These are phyloP conservation scores for Cordia subcordata DNA, from an alignment of 257 asterid genomes.

Conservation along the genomic window DNA sequence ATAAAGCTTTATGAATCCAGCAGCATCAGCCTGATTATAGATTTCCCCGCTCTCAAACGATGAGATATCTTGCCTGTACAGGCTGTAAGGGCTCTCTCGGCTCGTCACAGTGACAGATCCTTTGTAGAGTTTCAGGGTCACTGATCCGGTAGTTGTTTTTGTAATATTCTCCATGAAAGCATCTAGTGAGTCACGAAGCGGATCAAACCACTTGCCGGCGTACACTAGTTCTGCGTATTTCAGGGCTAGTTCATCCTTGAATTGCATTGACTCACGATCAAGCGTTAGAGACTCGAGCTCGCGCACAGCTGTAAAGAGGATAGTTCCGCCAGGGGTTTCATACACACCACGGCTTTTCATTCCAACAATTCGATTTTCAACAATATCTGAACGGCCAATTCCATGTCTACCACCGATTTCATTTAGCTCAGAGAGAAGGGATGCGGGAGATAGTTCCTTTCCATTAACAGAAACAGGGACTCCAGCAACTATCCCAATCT, in stretches of 20 bases:
- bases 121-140: conserved; percentile 79
- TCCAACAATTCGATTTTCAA: conserved; percentile 85
- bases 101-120: conserved; percentile 67
- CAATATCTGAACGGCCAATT: conserved; percentile 89
- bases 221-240: conserved; percentile 86
- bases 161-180: conserved; percentile 92
- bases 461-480: conserved; percentile 76
- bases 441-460: conserved; percentile 71
- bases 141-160: conserved; percentile 68
- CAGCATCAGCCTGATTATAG: conserved; percentile 91
- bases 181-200: conserved; percentile 86
- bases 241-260: conserved; percentile 78
- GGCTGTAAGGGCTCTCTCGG: conserved; percentile 65
- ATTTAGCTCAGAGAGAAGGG: conserved; percentile 74
- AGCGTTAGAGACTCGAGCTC: conserved; percentile 96
- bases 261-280: conserved; percentile 83
- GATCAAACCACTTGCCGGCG: conserved; percentile 93
- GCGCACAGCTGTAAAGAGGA: conserved; percentile 66
- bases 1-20: conserved; percentile 81
- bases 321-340: conserved; percentile 94
- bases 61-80: conserved; percentile 82
- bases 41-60: conserved; percentile 90
- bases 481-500: conserved; percentile 73
- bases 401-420: conserved; percentile 84
- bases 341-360: conserved; percentile 98